These are phyloP conservation scores for Diospyros lotus DNA, from an alignment of 148 eudicot species.

Conservation along the genomic window DNA sequence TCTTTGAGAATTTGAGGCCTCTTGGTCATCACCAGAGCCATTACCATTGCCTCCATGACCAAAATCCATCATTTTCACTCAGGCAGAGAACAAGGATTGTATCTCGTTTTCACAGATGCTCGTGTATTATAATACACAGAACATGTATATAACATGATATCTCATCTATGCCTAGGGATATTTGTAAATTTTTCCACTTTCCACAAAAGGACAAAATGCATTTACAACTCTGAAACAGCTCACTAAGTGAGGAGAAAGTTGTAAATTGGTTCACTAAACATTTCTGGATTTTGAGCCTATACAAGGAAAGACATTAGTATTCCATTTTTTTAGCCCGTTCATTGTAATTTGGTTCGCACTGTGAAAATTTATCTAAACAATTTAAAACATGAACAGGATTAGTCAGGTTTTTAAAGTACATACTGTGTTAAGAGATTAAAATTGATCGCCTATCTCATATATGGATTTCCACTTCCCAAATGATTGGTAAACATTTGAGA, in stretches of 20 bases:
- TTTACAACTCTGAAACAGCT: background rate
- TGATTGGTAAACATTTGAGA: background rate
- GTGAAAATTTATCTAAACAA: background rate
- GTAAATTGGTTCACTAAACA: background rate
- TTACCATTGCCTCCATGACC: slow-evolving; percentile 13
- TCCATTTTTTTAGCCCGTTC: background rate
- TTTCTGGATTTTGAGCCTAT: background rate
- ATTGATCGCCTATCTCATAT: background rate
- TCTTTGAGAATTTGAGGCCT: slow-evolving; percentile 9
- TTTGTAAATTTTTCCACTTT: background rate
- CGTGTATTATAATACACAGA: background rate
- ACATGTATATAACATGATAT: background rate
- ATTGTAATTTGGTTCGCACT: background rate
- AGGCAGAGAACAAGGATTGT: background rate
- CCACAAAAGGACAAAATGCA: slow-evolving; percentile 5
- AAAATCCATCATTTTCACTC: slow-evolving; percentile 12
- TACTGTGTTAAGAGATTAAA: background rate
- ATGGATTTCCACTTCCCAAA: background rate
- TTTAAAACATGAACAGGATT: background rate
- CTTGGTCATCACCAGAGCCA: slow-evolving; percentile 22
- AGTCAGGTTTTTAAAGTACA: background rate
- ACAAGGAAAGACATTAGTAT: background rate
- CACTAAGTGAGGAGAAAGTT: background rate
- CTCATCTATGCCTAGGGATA: background rate
- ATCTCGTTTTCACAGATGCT: background rate